These are phyloP conservation scores for Phytophthora litchii DNA, from an alignment of 352 stramenopile genomes.

Conservation along the genomic window DNA sequence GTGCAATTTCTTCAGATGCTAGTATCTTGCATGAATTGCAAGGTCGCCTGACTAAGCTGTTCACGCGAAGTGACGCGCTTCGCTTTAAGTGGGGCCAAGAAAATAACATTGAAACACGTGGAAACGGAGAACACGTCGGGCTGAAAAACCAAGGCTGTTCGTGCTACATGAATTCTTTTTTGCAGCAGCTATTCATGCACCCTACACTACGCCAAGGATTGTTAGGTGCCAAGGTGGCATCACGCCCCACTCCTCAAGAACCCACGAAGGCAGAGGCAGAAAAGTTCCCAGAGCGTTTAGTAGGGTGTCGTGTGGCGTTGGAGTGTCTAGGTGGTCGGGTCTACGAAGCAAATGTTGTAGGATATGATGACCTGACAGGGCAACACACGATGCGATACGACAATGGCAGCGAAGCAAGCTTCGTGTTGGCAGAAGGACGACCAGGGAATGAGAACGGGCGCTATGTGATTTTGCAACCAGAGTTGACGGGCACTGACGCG, in stretches of 20 bases:
- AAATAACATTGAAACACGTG: constrained; percentile 80
- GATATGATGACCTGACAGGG: constrained; percentile 81
- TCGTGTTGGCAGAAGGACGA: constrained; percentile 92
- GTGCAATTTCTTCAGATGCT: constrained; percentile 71
- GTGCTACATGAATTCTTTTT: constrained; percentile 99
- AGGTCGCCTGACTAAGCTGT: constrained; percentile 59
- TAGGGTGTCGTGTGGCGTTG: constrained; percentile 88
- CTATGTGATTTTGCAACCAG: constrained; percentile 87
- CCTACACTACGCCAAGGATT: constrained; percentile 80
- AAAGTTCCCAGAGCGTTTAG: constrained; percentile 68
- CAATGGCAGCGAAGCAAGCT: constrained; percentile 84
- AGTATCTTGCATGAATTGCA: constrained; percentile 69
- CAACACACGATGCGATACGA: constrained; percentile 89
- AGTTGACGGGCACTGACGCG: constrained; percentile 78
- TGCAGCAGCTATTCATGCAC: constrained; percentile 98
- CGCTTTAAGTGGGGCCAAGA: constrained; percentile 85
- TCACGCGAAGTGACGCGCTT: constrained; percentile 64
- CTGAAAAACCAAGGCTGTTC: constrained; percentile 99
- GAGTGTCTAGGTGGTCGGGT: constrained; percentile 94
- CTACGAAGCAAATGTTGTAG: constrained; percentile 93
- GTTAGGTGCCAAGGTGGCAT: constrained; percentile 69
- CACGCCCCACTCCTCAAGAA: constrained; percentile 55
- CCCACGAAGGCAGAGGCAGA: constrained; percentile 92
- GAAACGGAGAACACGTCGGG: constrained; percentile 88
- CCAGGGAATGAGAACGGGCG: constrained; percentile 96